These are phyloP conservation scores for Lycium barbarum DNA, from an alignment of 257 asterid species.

Conservation along the genomic window DNA sequence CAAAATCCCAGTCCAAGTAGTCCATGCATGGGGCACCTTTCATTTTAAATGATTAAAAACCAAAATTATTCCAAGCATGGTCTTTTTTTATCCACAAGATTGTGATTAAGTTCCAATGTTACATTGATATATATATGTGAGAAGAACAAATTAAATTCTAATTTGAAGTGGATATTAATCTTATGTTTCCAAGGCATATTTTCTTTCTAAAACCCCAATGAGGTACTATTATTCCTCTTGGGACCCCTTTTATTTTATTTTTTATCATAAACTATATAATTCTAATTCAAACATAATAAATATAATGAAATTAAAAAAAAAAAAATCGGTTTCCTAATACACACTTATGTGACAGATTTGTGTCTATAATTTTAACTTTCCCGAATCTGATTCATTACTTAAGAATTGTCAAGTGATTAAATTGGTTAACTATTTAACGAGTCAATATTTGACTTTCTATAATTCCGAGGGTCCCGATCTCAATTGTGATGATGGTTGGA, in stretches of 20 bases:
- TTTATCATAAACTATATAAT: too few species aligned
- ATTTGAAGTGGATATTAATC: too few species aligned
- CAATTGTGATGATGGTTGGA: too few species aligned
- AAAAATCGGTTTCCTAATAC: background rate
- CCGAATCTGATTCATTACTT: background rate
- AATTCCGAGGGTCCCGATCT: too few species aligned
- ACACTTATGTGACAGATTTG: background rate
- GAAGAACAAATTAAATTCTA: background rate
- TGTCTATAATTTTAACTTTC: too few species aligned
- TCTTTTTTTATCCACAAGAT: background rate
- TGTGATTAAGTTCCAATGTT: background rate
- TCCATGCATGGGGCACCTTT: background rate
- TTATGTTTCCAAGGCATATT: background rate
- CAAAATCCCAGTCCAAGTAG: background rate
- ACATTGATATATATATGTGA: background rate
- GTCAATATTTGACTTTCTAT: too few species aligned
- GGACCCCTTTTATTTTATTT: background rate
- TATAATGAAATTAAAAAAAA: too few species aligned
- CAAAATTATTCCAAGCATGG: background rate
- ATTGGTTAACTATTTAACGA: too few species aligned
- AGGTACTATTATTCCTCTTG: too few species aligned
- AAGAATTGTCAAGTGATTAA: background rate
- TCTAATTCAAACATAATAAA: too few species aligned
- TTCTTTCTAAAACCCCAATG: too few species aligned
- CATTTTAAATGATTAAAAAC: background rate